phyloP scores from a whole-genome alignment of 345 rosid genomes.

The Eucalyptus lansdowneana region DNA sequence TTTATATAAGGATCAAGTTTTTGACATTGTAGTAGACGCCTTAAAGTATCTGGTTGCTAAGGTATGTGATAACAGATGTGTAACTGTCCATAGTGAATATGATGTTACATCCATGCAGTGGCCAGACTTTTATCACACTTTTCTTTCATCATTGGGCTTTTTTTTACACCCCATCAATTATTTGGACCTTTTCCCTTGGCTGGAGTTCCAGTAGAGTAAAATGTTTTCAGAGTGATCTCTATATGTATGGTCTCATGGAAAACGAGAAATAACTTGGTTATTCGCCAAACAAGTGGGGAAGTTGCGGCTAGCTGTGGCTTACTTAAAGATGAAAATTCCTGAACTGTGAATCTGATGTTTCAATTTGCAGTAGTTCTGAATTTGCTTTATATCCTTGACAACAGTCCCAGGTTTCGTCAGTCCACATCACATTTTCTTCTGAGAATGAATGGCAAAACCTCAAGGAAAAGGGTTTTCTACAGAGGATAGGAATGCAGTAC shows the following conservation, averaged over 20 bases:
- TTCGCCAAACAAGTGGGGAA: not conserved
- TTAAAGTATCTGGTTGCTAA: conserved; percentile 54
- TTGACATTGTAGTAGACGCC: conserved; percentile 50
- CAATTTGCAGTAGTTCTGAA: not conserved
- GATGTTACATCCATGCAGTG: not conserved
- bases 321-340: not conserved
- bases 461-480: conserved; percentile 63
- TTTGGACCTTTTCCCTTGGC: not conserved
- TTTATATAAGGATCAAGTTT: conserved; percentile 54
- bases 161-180: not conserved
- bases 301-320: not conserved
- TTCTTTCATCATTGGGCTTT: not conserved
- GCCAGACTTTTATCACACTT: not conserved
- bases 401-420: conserved; percentile 74
- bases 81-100: not conserved
- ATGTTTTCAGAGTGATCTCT: not conserved
- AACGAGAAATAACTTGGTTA: not conserved
- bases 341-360: not conserved
- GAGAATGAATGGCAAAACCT: conserved; percentile 67
- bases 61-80: conserved; percentile 19
- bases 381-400: not conserved
- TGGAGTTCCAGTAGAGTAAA: not conserved
- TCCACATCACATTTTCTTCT: conserved; percentile 79
- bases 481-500: conserved; percentile 91
- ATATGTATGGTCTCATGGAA: not conserved